A percentile compares a stretch with the other conserved stretches of the same genome.
These are phyloP conservation scores for Elaeis guineensis DNA, from an alignment of 176 grass and related monocot genomes.

Conservation along the genomic window DNA sequence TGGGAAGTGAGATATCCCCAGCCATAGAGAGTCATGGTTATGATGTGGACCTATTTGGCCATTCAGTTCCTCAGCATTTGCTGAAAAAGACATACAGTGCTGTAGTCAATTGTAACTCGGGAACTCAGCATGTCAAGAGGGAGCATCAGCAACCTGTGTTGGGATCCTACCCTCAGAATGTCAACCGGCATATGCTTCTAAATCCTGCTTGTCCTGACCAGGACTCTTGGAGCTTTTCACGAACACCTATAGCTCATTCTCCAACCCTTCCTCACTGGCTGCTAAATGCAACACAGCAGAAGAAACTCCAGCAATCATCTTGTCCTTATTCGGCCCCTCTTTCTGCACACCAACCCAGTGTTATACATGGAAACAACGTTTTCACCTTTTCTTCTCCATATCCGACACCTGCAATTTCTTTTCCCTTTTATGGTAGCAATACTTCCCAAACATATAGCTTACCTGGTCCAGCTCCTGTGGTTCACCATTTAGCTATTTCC, in stretches of 20 bases:
- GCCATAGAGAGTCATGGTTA: too few species aligned
- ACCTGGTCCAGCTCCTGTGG: conserved; percentile 21
- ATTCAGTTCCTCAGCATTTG: too few species aligned
- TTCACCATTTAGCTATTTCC: conserved; percentile 4
- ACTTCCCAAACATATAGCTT: conserved; percentile 21
- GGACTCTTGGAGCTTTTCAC: conserved; percentile 21
- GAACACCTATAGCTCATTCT: not conserved
- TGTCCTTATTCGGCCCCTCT: conserved; percentile 14
- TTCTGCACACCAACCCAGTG: not conserved
- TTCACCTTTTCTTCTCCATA: conserved; percentile 15
- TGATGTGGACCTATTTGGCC: too few species aligned
- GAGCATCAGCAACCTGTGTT: conserved; percentile 9
- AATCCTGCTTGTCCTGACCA: conserved; percentile 20
- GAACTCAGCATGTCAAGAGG: too few species aligned
- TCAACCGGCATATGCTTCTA: conserved; percentile 11
- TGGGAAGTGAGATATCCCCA: too few species aligned
- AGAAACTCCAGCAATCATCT: conserved; percentile 1
- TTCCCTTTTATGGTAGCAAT: conserved; percentile 27
- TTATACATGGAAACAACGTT: not conserved
- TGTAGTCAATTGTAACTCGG: too few species aligned
- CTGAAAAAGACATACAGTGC: too few species aligned
- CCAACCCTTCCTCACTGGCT: conserved; percentile 1
- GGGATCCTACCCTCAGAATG: conserved; percentile 15
- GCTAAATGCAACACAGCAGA: conserved; percentile 1
- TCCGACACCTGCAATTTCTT: conserved; percentile 10